Conservation (phyloP, 2,329 filamentous ascomycete genomes). For the Penicillium glabrum region DNA sequence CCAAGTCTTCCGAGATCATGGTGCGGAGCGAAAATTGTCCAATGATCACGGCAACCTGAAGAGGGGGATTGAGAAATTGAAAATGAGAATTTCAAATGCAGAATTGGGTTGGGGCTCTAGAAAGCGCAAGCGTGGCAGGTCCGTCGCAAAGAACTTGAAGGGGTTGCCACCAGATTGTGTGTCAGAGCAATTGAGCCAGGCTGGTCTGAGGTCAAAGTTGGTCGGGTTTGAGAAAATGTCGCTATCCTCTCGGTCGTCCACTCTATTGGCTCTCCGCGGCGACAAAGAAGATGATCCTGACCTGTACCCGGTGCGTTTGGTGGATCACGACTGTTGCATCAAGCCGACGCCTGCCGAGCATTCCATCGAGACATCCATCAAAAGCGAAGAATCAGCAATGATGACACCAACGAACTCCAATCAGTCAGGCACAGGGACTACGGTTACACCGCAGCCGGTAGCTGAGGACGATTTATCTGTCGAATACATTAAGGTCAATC, state of each 20-base stretch:
- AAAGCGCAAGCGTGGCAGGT: conserved; percentile 58
- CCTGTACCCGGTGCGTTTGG: conserved; percentile 31
- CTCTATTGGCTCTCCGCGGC: conserved; percentile 34
- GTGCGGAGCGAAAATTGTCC: conserved; percentile 85
- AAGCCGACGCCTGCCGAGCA: neutral
- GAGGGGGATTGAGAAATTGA: conserved; percentile 89
- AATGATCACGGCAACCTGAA: conserved; percentile 90
- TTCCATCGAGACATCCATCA: neutral
- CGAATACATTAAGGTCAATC: neutral
- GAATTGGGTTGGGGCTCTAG: conserved; percentile 62
- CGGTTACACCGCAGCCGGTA: neutral
- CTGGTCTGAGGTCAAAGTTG: neutral
- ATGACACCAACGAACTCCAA: neutral
- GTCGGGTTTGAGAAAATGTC: neutral
- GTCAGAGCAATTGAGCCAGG: neutral
- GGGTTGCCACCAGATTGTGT: neutral
- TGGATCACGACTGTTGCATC: neutral
- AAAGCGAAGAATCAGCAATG: neutral
- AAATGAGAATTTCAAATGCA: conserved; percentile 68
- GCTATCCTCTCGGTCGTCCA: conserved; percentile 33
- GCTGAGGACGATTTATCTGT: neutral
- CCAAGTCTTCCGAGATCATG: conserved; percentile 90
- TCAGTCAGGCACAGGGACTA: neutral
- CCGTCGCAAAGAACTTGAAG: conserved; percentile 37
- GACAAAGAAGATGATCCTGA: conserved; percentile 40